Evolutionary conservation across 306 rosid species (phyloP), one percentile per base, ranked within the genome.

Genomic region (Clitoria ternatea): DNA sequence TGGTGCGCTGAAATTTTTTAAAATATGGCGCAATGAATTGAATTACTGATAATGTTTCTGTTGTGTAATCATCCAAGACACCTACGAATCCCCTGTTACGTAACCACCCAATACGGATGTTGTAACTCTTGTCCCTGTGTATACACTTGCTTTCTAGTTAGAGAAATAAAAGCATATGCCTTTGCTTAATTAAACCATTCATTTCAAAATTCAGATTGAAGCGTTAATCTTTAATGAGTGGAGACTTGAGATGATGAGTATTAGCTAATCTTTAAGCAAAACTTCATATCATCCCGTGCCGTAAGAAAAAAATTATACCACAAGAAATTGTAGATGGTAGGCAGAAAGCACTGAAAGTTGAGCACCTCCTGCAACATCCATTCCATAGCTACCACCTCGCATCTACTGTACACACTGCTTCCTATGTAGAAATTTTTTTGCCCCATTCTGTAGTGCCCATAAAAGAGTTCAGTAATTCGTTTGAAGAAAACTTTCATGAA

Each of bases 381-480:
- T 83, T 94, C 99, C 99, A 91, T 94, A 44, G 95, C 99, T 36
- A 94, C 95, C 33, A 91, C 99, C 86, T 94, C 97, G 69, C 83
- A 36, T 91, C 92, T 90, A 72, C 81, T 81, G 74, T 87, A 94
- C 43, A 57, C 61, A 77, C 35, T 79, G 82, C 36, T 68, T 67
- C 73, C 95, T 17, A 91, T 62, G 66, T 27, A 32, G 84, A 89
- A 85, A 60, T 60, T 44, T 66, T 66, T 86, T 49, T 82, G 83
- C 79, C 80, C 85, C 64, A 91, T 76, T 45, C 99, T 94, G 74
- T 74, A 74, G 54, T 48, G n/a, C 66, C 69, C 72, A 79, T 26
- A 82, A 50, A 61, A 48, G 68, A 61, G 53, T 14, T 47, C 65
- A 63, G 67, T 76, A 14, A 80, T 35, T 11, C 39, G 19, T 59